Percentiles rank a stretch among this genome's conserved stretches.
These are phyloP conservation scores for Eimeria praecox DNA, from an alignment of 169 alveolate genomes.

Conservation along the genomic window DNA sequence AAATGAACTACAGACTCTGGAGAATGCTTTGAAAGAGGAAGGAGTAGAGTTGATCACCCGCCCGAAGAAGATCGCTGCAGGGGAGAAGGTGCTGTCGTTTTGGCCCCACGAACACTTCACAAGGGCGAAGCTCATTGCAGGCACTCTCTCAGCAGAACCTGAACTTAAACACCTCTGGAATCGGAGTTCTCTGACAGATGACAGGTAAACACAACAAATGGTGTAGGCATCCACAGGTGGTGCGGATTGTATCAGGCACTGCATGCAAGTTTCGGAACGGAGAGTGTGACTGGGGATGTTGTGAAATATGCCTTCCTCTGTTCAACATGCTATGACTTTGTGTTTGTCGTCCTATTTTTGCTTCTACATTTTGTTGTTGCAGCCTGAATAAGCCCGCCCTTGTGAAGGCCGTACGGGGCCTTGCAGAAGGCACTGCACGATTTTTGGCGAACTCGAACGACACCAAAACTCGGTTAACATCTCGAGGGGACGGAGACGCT, in stretches of 20 bases:
- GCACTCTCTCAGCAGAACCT: conserved; percentile 21
- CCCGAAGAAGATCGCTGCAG: conserved; percentile 43
- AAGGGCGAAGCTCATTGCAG: conserved; percentile 50
- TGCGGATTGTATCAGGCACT: background rate
- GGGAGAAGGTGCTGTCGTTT: conserved; percentile 31
- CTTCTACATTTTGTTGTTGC: background rate
- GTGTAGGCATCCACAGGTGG: background rate
- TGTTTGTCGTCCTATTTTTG: background rate
- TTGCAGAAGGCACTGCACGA: conserved; percentile 61
- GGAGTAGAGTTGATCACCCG: background rate
- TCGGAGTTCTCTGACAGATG: conserved; percentile 25
- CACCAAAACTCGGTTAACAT: background rate
- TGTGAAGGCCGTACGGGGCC: conserved; percentile 45
- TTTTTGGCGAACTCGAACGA: background rate
- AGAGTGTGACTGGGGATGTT: background rate
- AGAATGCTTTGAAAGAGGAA: conserved; percentile 5
- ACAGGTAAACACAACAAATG: background rate
- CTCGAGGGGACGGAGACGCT: background rate
- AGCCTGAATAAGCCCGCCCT: conserved; percentile 14
- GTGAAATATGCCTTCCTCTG: background rate
- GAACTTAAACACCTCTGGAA: conserved; percentile 60
- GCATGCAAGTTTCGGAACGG: background rate
- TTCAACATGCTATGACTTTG: background rate
- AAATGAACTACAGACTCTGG: background rate
- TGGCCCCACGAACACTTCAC: conserved; percentile 67